Base-by-base conservation (phyloP, 176 grass and related monocot species). In the Juncus effusus region DNA sequence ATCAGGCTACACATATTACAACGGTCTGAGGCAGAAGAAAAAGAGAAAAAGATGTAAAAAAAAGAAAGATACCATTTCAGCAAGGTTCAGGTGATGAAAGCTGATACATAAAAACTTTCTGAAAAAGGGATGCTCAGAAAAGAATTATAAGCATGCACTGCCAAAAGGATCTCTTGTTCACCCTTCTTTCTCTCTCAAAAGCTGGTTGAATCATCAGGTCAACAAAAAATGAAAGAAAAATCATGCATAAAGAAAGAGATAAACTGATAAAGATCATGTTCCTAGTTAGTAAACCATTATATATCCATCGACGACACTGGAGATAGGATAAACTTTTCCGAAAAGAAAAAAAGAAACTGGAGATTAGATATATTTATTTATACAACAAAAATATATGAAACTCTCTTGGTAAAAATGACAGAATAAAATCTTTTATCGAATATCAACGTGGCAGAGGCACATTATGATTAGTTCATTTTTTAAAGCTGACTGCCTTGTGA, bases 91-190 rank as follows among this genome's bases (percentile, higher is more conserved):
- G 77, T 38, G 79, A 81, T 79, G 88, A 96, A 86, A 88, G 87
- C 79, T 88, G 82, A 71, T 77, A 58, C 76, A 78, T 45, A 73
- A 83, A 79, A 86, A 79, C 82, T 86, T 88, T 96, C 70, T 83
- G 80, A 83, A 86, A 87, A 91, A 88, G 84, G 19, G 67, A 62
- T 80, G 75, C 78, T 62, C 73, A 76, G 67, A 77, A 83, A 94
- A 85, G 85, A 85, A 86, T 82, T 84, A 83, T 73, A 73, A 72
- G 85, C 85, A 95, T 86, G 85, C 85, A 76, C 82, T 59, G 65
- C 52, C 55, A 75, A 73, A 77, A 83, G 76, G 63, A 71, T 72
- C 37, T 72, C 45, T 72, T 53, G 39, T 64, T 72, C 67, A 47
- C 40, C 51, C 51, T 63, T 59, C n/a, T 73, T 64, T 78, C 38